A percentile compares a stretch with the other conserved stretches of the same genome.
phyloP scores from a whole-genome alignment of 768 basidiomycete genomes.

The Termitomyces bulborhizus region DNA sequence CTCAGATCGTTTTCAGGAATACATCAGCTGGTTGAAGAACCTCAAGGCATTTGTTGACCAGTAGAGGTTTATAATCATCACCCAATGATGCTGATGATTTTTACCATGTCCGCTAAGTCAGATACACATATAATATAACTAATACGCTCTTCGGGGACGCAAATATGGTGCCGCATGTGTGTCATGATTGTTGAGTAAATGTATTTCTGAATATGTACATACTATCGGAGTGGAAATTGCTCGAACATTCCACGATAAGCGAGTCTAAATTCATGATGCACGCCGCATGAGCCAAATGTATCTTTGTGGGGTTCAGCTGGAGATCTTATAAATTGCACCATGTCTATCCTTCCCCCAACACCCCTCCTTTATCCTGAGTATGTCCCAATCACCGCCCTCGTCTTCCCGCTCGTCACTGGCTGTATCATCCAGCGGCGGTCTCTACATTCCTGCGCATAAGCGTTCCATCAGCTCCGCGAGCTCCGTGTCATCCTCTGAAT shows the following conservation, averaged over 20 bases:
- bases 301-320: neutral
- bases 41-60: slow-evolving; percentile 80
- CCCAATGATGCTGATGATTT: slow-evolving; percentile 1
- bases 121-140: slow-evolving; percentile 1
- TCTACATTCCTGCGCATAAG: slow-evolving; percentile 37
- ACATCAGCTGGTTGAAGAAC: slow-evolving; percentile 80
- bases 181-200: slow-evolving; percentile 1
- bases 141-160: neutral
- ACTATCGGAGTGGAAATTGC: slow-evolving; percentile 7
- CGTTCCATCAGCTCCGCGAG: slow-evolving; percentile 17
- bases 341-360: neutral
- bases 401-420: slow-evolving; percentile 13
- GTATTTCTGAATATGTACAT: slow-evolving; percentile 2
- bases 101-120: slow-evolving; percentile 4
- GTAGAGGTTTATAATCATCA: slow-evolving; percentile 19
- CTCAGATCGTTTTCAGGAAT: slow-evolving; percentile 54
- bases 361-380: neutral
- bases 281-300: neutral
- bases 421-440: slow-evolving; percentile 9
- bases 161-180: neutral
- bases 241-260: slow-evolving; percentile 11
- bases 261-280: neutral
- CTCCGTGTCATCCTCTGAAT: slow-evolving; percentile 12
- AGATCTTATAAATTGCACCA: slow-evolving; percentile 6
- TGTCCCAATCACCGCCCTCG: slow-evolving; percentile 19